phyloP scores from a whole-genome alignment of 352 stramenopile species.

The Thalassiosira hispida region DNA sequence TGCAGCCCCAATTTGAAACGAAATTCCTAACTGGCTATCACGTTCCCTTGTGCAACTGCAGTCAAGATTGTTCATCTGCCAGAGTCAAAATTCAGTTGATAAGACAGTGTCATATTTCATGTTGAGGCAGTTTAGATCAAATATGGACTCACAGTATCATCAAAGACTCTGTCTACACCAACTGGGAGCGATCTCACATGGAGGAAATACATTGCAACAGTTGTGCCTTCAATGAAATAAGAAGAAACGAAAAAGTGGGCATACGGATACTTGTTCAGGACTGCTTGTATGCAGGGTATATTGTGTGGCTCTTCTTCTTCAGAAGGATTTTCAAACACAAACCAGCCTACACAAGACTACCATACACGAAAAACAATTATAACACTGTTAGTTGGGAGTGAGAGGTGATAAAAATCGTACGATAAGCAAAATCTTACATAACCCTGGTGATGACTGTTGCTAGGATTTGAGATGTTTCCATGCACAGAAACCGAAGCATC shows the following conservation, averaged over 20 bases:
- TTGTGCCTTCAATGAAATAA: conserved; percentile 36
- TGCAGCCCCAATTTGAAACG: conserved; percentile 33
- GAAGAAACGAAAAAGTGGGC: conserved; percentile 64
- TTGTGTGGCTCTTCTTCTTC: not conserved
- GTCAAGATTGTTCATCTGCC: conserved; percentile 32
- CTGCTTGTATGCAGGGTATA: conserved; percentile 50
- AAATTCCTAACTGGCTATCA: conserved; percentile 35
- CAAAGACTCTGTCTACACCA: conserved; percentile 66
- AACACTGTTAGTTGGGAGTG: no score
- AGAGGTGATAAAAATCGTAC: no score
- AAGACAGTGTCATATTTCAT: conserved; percentile 24
- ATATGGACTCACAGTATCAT: conserved; percentile 55
- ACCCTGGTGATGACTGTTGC: conserved; percentile 55
- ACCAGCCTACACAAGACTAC: conserved; percentile 18
- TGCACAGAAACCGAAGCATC: conserved; percentile 52
- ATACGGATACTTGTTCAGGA: conserved; percentile 61
- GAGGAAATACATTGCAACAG: conserved; percentile 47
- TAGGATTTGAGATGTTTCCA: conserved; percentile 11
- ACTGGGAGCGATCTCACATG: conserved; percentile 65
- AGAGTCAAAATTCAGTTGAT: conserved; percentile 26
- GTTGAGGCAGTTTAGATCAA: conserved; percentile 11
- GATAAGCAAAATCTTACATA: conserved; percentile 49
- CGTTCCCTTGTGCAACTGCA: conserved; percentile 18
- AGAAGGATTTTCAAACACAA: conserved; percentile 29
- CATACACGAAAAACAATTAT: no score